A percentile compares a stretch with the other conserved stretches of the same genome.
phyloP scores from a whole-genome alignment of 768 basidiomycete species.

The Podaxis carcinomalis region DNA sequence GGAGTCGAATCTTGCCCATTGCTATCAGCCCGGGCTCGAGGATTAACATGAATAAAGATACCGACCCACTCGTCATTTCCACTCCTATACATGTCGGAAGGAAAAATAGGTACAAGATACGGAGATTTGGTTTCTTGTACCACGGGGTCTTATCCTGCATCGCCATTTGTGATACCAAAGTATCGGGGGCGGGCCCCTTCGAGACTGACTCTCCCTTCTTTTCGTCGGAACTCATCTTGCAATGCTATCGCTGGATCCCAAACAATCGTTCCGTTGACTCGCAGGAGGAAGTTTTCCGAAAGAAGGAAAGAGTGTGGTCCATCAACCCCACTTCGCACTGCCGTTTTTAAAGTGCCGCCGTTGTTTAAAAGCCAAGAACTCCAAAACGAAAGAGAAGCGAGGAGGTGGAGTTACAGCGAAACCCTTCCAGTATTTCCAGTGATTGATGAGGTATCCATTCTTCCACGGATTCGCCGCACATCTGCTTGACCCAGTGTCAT shows the following conservation, averaged over 20 bases:
- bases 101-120: conserved; percentile 50
- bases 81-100: conserved; percentile 59
- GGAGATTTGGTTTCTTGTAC: conserved; percentile 59
- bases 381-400: not conserved
- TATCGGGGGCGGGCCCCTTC: conserved; percentile 14
- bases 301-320: not conserved
- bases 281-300: not conserved
- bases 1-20: conserved; percentile 43
- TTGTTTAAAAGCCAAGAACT: not conserved
- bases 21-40: not conserved
- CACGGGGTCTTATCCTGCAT: conserved; percentile 51
- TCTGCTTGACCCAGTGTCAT: conserved; percentile 1
- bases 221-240: conserved; percentile 1
- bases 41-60: conserved; percentile 1
- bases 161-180: conserved; percentile 38
- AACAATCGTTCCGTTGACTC: not conserved
- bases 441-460: not conserved
- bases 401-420: conserved; percentile 12
- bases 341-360: not conserved
- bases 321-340: not conserved
- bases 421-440: not conserved
- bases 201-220: conserved; percentile 10
- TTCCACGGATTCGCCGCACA: conserved; percentile 13
- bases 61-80: conserved; percentile 58
- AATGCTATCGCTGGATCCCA: not conserved